Evolutionary conservation across 257 asterid genomes (phyloP).

Genomic region (Solanum neorickii): DNA sequence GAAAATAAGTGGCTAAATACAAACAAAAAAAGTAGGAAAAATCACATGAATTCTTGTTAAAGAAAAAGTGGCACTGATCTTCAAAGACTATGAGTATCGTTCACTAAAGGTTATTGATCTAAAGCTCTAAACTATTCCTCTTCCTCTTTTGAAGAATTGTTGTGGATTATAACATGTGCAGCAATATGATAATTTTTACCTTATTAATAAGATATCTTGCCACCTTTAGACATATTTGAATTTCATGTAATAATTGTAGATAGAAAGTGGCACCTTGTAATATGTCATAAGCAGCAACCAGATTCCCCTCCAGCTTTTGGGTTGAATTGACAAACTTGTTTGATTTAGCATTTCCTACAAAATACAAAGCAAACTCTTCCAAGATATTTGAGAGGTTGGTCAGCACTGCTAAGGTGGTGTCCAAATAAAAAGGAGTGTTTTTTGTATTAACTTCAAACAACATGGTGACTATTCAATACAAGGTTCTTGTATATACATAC

Average conservation of each 20-base stretch:
- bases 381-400: background rate
- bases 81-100: background rate
- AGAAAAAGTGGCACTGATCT: background rate
- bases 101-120: background rate
- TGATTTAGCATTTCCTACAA: background rate
- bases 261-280: background rate
- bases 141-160: background rate
- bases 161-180: background rate
- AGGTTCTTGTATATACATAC: constrained; percentile 19
- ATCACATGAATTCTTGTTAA: too few relatives aligned
- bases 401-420: background rate
- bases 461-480: background rate
- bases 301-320: background rate
- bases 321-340: background rate
- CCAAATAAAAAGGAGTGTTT: background rate
- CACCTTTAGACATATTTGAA: background rate
- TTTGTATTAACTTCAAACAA: background rate
- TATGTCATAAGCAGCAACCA: background rate
- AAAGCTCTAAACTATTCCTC: background rate
- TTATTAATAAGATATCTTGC: background rate
- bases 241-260: background rate
- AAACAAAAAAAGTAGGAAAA: background rate
- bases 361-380: background rate
- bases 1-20: too few relatives aligned
- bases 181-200: background rate